A percentile compares a stretch with the other conserved stretches of the same genome.
phyloP scores from a whole-genome alignment of 176 grass and related monocot species.

The Carex cristatella region DNA sequence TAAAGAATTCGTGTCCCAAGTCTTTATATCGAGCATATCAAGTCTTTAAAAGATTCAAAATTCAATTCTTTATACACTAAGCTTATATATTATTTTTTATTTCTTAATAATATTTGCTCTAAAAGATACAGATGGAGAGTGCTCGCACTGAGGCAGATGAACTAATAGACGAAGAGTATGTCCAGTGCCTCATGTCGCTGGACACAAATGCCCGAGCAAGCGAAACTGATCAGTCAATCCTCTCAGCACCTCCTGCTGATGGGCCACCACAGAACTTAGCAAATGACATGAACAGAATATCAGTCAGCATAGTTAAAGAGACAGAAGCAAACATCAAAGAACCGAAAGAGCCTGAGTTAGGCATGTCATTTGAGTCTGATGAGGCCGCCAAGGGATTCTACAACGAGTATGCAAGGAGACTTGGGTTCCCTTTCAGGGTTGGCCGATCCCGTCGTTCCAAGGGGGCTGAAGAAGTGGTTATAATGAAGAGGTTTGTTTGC shows the following conservation, averaged over 20 bases:
- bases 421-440: conserved; percentile 77
- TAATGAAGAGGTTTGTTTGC: conserved; percentile 98
- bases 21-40: too few relatives aligned
- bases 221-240: conserved; percentile 34
- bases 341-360: conserved; percentile 45
- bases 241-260: conserved; percentile 21
- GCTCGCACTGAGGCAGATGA: conserved; percentile 43
- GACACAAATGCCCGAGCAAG: conserved; percentile 46
- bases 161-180: conserved; percentile 74
- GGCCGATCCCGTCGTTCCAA: conserved; percentile 80
- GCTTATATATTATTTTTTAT: neutral
- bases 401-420: conserved; percentile 58
- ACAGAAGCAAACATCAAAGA: conserved; percentile 27
- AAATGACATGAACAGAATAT: conserved; percentile 13
- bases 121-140: conserved; percentile 37
- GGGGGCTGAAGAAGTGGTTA: conserved; percentile 63
- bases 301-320: conserved; percentile 20
- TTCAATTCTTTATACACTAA: neutral
- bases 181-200: conserved; percentile 77
- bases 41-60: too few relatives aligned
- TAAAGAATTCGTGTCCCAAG: too few relatives aligned
- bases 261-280: conserved; percentile 12
- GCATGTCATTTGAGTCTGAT: conserved; percentile 71
- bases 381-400: conserved; percentile 82
- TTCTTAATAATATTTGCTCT: neutral